Evolutionary conservation across 2,329 filamentous ascomycete species (phyloP), one percentile per base, ranked within the genome.

Genomic region (Exophiala mesophila): DNA sequence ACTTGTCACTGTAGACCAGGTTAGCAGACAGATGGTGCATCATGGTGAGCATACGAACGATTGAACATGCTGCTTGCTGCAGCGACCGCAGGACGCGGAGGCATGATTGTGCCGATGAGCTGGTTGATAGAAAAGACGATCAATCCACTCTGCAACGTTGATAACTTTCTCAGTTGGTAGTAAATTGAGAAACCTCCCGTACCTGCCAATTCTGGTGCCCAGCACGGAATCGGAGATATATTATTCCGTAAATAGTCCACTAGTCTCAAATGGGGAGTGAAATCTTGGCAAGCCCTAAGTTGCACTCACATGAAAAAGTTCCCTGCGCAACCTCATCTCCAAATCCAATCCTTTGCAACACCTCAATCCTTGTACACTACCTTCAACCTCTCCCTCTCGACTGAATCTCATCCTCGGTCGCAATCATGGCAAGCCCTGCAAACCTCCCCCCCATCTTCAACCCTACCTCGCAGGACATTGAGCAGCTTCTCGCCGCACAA

Each of bases 401-500:
- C 66, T 67, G 64, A 66, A 64, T 50, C 54, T 63, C 50, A 61
- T 61, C 62, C 68, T 68, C 68, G 72, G 69, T 71, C 69, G 69
- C 70, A 54, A 54, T 38, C 49, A 56, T 56, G 53, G 53, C 53
- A 90, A 88, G 89, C 69, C 86, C 90, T 70, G 79, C 82, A 65
- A 94, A 96, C 77, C 85, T 96, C 59, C 92, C 92, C 69, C 77
- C 89, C 59, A 78, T 85, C 66, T 95, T 98, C 84, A 92, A 95
- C 80, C 87, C 92, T 67, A 97, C 92, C 65, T 83, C 83, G 68
- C 83, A 94, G 78, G 92, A 98, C 78, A 94, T 98, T 76, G 92
- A 98, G 86, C 92, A 89, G 86, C 88, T 98, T 68, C 85, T 98
- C 63, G 85, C 89, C 67, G 89, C 94, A 65, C 89, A 97, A 77